Evolutionary conservation across 345 rosid genomes (phyloP), one percentile per base, ranked within the genome.

Genomic region (Erysimum cheiranthoides): DNA sequence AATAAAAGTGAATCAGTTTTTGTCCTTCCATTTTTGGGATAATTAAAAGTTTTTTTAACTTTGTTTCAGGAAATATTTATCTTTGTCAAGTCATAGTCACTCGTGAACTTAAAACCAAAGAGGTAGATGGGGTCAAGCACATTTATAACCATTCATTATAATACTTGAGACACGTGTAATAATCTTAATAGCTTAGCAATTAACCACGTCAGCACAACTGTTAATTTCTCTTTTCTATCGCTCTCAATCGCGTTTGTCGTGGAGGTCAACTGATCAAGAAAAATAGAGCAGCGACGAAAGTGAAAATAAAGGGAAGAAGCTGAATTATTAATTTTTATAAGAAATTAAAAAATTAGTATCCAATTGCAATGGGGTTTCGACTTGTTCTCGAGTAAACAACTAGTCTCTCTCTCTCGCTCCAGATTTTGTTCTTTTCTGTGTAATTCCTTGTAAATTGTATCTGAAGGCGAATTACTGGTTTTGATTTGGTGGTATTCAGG

Each of bases 201-300:
- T 36, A 0, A 70, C 79, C 88, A 85, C 91, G 87, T 85, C 89
- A 80, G 75, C 86, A 45, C 27, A 27, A 54, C 64, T 31, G 68
- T 47, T 66, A 63, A 5, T 74, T 66, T 76, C 40, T 64, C 73
- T 58, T 58, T 47, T 58, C 71, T 40, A 75, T 63, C 76, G 56
- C 66, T 62, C 78, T 53, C 64, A 61, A 21, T 71, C 81, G 70
- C 73, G 74, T 39, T 73, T 60, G 53, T 39, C 54, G 75, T 75
- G 76, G 83, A 77, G 82, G 94, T 87, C 91, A 87, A 86, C 86
- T 83, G 79, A 69, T 82, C 80, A 77, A 77, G 69, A 68, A 47
- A 73, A 67, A 63, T 52, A 60, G 38, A 59, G 49, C n/a, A 61
- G 66, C 65, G 51, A 68, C 67, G 39, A 49, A 66, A 58, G 35